phyloP scores from a whole-genome alignment of 805 yeast genomes.

The Zygosaccharomyces kombuchaensis region DNA sequence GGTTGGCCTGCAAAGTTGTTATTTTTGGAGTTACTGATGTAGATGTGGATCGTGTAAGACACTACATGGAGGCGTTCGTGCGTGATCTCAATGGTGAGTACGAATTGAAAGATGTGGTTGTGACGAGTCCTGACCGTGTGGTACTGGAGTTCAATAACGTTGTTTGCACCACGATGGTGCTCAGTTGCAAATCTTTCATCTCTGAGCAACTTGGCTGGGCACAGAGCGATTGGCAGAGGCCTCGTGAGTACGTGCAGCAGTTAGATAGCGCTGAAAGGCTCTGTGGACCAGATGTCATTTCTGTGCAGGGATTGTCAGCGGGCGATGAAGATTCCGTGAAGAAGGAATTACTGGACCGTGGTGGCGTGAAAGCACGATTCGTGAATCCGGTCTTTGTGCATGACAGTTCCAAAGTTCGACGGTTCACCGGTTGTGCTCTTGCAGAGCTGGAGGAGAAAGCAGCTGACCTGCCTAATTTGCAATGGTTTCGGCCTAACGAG shows the following conservation, averaged over 20 bases:
- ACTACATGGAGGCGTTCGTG: conserved; percentile 9
- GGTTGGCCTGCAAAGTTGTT: conserved; percentile 27
- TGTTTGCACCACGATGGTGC: conserved; percentile 20
- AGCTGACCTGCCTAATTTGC: neutral
- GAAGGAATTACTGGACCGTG: conserved; percentile 8
- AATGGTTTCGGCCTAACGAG: conserved; percentile 26
- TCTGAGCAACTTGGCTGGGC: conserved; percentile 14
- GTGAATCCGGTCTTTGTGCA: conserved; percentile 12
- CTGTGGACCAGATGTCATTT: conserved; percentile 22
- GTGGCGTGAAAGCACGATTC: conserved; percentile 9
- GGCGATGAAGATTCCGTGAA: conserved; percentile 11
- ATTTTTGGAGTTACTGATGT: conserved; percentile 28
- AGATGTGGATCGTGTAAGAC: conserved; percentile 14
- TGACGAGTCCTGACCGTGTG: conserved; percentile 1
- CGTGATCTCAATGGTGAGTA: conserved; percentile 10
- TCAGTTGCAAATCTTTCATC: conserved; percentile 23
- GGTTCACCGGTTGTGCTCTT: conserved; percentile 28
- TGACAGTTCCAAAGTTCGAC: conserved; percentile 1
- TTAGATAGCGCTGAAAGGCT: conserved; percentile 17
- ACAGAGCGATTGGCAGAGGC: conserved; percentile 26
- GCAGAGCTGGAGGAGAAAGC: conserved; percentile 18
- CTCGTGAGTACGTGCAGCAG: conserved; percentile 25
- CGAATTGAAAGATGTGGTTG: conserved; percentile 1
- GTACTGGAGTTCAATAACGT: conserved; percentile 19
- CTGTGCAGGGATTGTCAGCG: conserved; percentile 15